These are phyloP conservation scores for Dactylonectria macrodidyma DNA, from an alignment of 2,329 filamentous ascomycete genomes.

Conservation along the genomic window DNA sequence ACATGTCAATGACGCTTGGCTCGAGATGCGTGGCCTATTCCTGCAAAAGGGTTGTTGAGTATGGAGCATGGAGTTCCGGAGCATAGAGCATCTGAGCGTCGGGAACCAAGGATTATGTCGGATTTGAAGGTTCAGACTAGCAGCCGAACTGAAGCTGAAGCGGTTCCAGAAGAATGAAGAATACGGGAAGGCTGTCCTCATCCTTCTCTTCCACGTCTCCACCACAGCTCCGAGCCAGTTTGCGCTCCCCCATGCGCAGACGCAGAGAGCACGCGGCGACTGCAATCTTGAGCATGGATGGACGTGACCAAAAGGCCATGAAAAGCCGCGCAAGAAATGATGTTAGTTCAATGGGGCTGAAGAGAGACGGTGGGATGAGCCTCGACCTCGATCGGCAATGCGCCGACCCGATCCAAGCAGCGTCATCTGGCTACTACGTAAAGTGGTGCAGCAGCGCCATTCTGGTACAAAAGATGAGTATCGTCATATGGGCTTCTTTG, in stretches of 20 bases:
- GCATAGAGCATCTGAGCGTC: not conserved
- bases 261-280: not conserved
- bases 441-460: too few relatives aligned
- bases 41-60: not conserved
- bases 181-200: not conserved
- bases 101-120: too few relatives aligned
- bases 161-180: constrained; percentile 7
- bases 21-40: not conserved
- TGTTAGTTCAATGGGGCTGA: not conserved
- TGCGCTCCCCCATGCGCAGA: not conserved
- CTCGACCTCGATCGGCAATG: not conserved
- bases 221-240: not conserved
- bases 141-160: not conserved
- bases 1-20: not conserved
- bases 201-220: not conserved
- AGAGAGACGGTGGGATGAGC: not conserved
- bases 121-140: too few relatives aligned
- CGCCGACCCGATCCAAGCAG: not conserved
- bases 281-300: not conserved
- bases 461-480: too few relatives aligned
- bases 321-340: constrained; percentile 1
- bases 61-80: not conserved
- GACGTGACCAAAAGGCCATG: not conserved
- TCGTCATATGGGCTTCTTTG: too few relatives aligned
- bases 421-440: too few relatives aligned